phyloP scores from a whole-genome alignment of 805 yeast genomes.

The Candida lessepsii region DNA sequence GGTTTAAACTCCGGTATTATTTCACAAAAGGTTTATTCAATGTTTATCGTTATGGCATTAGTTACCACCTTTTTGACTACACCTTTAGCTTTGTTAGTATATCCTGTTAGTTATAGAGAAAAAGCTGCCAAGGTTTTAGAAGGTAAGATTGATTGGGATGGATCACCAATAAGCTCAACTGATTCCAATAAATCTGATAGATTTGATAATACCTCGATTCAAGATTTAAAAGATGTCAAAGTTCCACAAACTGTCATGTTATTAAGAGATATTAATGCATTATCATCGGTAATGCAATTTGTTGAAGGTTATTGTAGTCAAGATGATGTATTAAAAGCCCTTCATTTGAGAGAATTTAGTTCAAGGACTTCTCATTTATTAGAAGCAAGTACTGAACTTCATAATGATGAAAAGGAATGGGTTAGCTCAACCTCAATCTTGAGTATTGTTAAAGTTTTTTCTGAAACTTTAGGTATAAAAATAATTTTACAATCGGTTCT shows the following conservation, averaged over 20 bases:
- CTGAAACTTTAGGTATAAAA: conserved; percentile 29
- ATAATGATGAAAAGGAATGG: conserved; percentile 23
- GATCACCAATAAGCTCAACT: conserved; percentile 12
- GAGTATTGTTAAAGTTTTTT: conserved; percentile 33
- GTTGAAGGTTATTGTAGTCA: conserved; percentile 18
- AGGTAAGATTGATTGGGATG: conserved; percentile 28
- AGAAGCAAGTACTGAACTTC: conserved; percentile 52
- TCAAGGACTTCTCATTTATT: conserved; percentile 69
- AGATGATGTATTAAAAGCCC: conserved; percentile 40
- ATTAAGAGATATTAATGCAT: conserved; percentile 30
- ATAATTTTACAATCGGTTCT: conserved; percentile 30
- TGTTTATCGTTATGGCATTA: conserved; percentile 83
- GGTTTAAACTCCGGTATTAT: conserved; percentile 74
- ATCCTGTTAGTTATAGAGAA: conserved; percentile 62
- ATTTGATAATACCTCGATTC: conserved; percentile 6
- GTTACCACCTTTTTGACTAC: conserved; percentile 78
- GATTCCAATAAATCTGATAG: conserved; percentile 3
- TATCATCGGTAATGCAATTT: conserved; percentile 35
- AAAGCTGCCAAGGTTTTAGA: conserved; percentile 36
- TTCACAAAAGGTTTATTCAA: conserved; percentile 62
- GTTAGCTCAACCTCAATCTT: conserved; percentile 33
- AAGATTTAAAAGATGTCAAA: conserved; percentile 10
- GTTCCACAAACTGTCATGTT: conserved; percentile 27
- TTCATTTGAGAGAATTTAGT: conserved; percentile 58
- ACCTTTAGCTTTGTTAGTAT: conserved; percentile 61